Evolutionary conservation across 2,329 filamentous ascomycete species (phyloP).

Genomic region (Cryoendolithus antarcticus): DNA sequence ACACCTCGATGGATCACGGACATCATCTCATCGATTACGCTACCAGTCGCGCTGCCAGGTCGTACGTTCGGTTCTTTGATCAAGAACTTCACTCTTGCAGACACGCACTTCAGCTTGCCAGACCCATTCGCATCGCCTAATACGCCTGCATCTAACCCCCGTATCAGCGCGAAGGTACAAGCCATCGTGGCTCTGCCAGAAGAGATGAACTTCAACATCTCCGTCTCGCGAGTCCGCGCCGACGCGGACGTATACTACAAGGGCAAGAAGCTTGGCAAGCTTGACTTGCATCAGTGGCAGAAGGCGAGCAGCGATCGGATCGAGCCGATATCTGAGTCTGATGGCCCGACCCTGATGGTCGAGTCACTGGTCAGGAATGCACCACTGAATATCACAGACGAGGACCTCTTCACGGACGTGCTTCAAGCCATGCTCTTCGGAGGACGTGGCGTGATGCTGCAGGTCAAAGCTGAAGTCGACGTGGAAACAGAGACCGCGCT

Average conservation of each 20-base stretch:
- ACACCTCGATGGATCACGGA: slow-evolving; percentile 75
- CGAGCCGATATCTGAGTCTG: slow-evolving; percentile 39
- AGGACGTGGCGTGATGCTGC: slow-evolving; percentile 53
- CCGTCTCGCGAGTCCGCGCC: slow-evolving; percentile 65
- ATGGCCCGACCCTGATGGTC: slow-evolving; percentile 56
- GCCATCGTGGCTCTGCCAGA: slow-evolving; percentile 68
- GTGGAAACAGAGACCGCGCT: slow-evolving; percentile 71
- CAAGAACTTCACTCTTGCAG: slow-evolving; percentile 71
- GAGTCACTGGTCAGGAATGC: slow-evolving; percentile 64
- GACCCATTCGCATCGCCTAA: slow-evolving; percentile 65
- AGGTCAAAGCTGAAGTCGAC: slow-evolving; percentile 69
- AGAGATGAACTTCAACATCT: slow-evolving; percentile 75
- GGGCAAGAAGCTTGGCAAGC: slow-evolving; percentile 62
- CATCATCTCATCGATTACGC: slow-evolving; percentile 65
- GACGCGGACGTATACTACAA: slow-evolving; percentile 72
- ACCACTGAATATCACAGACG: slow-evolving; percentile 70
- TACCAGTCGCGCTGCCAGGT: slow-evolving; percentile 76
- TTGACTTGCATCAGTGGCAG: slow-evolving; percentile 75
- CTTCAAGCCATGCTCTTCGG: slow-evolving; percentile 73
- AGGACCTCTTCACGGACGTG: slow-evolving; percentile 65
- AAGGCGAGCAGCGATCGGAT: slow-evolving; percentile 66
- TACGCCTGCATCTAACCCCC: slow-evolving; percentile 60
- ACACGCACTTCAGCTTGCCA: slow-evolving; percentile 78
- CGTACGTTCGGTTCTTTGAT: slow-evolving; percentile 71
- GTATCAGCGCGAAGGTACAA: slow-evolving; percentile 70